Evolutionary conservation across 495 filamentous ascomycete genomes (phyloP), one percentile per base, ranked within the genome.

Genomic region (Xeromyces bisporus): DNA sequence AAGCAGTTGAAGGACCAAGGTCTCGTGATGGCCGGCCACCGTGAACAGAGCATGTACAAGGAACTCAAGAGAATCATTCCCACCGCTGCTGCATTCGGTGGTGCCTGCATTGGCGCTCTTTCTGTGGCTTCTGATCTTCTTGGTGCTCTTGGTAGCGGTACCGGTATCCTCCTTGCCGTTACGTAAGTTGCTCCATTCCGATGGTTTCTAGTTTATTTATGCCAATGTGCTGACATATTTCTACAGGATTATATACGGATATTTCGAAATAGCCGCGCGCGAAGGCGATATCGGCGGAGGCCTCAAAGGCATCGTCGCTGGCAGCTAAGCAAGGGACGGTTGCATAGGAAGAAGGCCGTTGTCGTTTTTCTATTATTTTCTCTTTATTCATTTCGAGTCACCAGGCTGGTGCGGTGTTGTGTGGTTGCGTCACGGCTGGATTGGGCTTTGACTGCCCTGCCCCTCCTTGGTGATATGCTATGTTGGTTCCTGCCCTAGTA

Each of bases 1-100:
- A 99, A 99, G 76, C 91, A 99, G 64, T 73, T 99, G 50, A 99
- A 99, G 75, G 91, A 96, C 50, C 87, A 94, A 61, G 87, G 91
- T 47, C 75, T 99, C 29, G 85, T 96, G 46, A 99, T 99, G 91
- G 89, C 91, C 45, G 91, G 91, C 40, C 91, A 99, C 63, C 76
- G 91, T 62, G 91, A 99, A 61, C 85, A 94, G 69, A 91, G 81
- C 70, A 96, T 96, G 91, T 99, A 99, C 73, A 92, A 89, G 72
- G 91, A 99, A 55, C 69, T 99, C 33, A 99, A 99, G 78, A 75
- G 91, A 43, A 84, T 99, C 43, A 99, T 99, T 38, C 91, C 91
- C 36, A 93, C 87, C 26, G 91, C 91, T 33, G 91, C 91, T 39
- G 89, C 91, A 37, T 99, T 99, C 45, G 91, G 91, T 60, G 91